A percentile compares a stretch with the other conserved stretches of the same genome.
Conservation (phyloP, 2,329 filamentous ascomycete species). For the Dothistroma septosporum region DNA sequence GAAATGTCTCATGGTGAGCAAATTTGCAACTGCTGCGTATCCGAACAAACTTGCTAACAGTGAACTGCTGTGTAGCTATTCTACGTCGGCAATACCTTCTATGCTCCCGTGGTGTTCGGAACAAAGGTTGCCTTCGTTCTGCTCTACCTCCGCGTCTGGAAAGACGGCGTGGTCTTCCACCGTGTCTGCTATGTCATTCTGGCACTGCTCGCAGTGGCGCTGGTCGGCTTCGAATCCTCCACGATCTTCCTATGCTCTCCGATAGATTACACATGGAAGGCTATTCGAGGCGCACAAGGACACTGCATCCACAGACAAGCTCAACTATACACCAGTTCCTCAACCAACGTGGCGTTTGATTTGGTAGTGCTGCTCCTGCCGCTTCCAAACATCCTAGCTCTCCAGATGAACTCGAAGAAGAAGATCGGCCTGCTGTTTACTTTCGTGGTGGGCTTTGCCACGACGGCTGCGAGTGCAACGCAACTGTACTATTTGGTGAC, state of each 20-base stretch:
- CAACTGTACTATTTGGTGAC: slow-evolving; percentile 8
- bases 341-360: slow-evolving; percentile 10
- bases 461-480: slow-evolving; percentile 1
- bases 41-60: neutral
- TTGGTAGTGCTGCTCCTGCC: slow-evolving; percentile 12
- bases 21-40: neutral
- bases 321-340: slow-evolving; percentile 8
- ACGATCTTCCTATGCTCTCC: slow-evolving; percentile 4
- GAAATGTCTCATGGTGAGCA: slow-evolving; percentile 7
- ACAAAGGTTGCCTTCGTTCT: slow-evolving; percentile 6
- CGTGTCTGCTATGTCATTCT: neutral
- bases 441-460: slow-evolving; percentile 11
- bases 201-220: neutral
- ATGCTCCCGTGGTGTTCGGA: neutral
- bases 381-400: slow-evolving; percentile 1
- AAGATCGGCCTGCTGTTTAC: slow-evolving; percentile 7
- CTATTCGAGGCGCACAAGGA: neutral
- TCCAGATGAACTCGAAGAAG: slow-evolving; percentile 4
- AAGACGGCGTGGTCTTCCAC: neutral
- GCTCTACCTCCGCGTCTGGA: slow-evolving; percentile 6
- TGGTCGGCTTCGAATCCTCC: neutral
- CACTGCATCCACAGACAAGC: slow-evolving; percentile 8
- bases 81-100: slow-evolving; percentile 9
- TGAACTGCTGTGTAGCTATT: slow-evolving; percentile 5
- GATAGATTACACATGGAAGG: slow-evolving; percentile 3